Base-by-base conservation (phyloP, 2,329 filamentous ascomycete species). In the Hypoxylon sp. region DNA sequence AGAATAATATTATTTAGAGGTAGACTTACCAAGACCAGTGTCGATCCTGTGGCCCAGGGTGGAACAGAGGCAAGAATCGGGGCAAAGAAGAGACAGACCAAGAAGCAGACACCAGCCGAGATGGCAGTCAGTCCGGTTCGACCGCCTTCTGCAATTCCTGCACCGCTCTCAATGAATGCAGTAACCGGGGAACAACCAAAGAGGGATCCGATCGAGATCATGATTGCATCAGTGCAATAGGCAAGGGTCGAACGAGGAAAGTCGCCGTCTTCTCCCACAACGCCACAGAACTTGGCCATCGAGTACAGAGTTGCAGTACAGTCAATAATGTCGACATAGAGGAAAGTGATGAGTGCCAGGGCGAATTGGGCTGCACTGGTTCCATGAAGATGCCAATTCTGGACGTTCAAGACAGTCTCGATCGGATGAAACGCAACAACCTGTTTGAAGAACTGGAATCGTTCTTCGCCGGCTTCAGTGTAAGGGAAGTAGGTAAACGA, bases 211-310 rank as follows among this genome's bases (percentile, higher is more conserved):
- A 93, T 85, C 0, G 89, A 91, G 68, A 93, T 92, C 64, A 88
- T 89, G 12, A 89, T 78, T 0, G 91, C 90, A 69, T 93, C 91
- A 2, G 86, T 87, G 71, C 86, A 90, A 76, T 93, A 93, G 1
- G 93, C 93, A 30, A 95, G 80, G 0, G 93, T 93, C 1, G 91
- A 94, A 40, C 93, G 89, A 54, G 94, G 92, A 67, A 97, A 97
- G 75, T 96, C 93, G n/a, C 89, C 88, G 1, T 90, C 87, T 46
- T 86, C 83, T 70, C 89, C 84, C 70, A 91, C 87, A 45, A 86
- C 85, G 26, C 88, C 87, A 65, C 87, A 89, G 79, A 93, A 93
- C 20, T 89, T 88, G 1, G 91, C 91, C 91, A 93, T 93, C n/a
- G 90, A 91, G 79, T 93, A 93, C 36, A 93, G 80, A 0, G 91